Conservation (phyloP, 306 rosid genomes). For the Phaseolus lunatus region DNA sequence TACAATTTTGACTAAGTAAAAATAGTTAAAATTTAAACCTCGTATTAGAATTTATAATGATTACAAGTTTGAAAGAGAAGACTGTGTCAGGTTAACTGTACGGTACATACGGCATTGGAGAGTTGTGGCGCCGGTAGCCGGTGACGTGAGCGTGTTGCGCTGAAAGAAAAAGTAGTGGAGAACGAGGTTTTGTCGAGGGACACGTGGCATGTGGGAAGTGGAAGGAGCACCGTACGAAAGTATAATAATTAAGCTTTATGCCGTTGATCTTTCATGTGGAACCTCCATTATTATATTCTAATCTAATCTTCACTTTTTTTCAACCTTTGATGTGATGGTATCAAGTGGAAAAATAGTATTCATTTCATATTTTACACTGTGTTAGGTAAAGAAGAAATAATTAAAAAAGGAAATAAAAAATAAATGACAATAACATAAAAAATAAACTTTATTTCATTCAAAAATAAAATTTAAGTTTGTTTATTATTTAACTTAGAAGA, state of each 20-base stretch:
- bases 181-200: neutral
- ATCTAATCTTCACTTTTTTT: neutral
- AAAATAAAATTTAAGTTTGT: too few relatives aligned
- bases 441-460: too few relatives aligned
- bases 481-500: too few relatives aligned
- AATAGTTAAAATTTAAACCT: too few relatives aligned
- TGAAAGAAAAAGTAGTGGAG: neutral
- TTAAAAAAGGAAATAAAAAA: too few relatives aligned
- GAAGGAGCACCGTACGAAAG: slow-evolving; percentile 33
- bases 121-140: neutral
- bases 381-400: too few relatives aligned
- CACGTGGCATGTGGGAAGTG: slow-evolving; percentile 25
- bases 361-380: too few relatives aligned
- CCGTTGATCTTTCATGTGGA: slow-evolving; percentile 12
- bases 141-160: neutral
- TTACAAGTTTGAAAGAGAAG: too few relatives aligned
- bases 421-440: too few relatives aligned
- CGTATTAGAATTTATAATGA: too few relatives aligned
- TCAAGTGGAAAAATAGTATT: too few relatives aligned
- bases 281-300: neutral
- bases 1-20: too few relatives aligned
- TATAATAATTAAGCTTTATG: slow-evolving; percentile 15
- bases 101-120: neutral
- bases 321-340: neutral
- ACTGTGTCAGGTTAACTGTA: neutral